A percentile compares a stretch with the other conserved stretches of the same genome.
Evolutionary conservation across 148 eudicot genomes (phyloP).

Genomic region (Vaccinium vitisidaea): DNA sequence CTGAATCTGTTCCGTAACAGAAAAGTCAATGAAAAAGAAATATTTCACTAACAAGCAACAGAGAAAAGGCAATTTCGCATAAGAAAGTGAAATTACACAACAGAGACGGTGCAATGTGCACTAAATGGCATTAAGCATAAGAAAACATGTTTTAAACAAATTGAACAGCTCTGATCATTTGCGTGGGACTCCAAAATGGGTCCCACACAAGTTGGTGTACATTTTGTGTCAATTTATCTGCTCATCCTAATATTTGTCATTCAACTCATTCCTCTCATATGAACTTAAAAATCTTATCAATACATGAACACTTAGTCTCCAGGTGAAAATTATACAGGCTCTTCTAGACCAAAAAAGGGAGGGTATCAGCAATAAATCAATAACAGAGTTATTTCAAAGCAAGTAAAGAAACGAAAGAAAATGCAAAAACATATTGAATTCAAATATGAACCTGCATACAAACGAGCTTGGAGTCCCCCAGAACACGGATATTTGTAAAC

Average conservation of each 20-base stretch:
- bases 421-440: not conserved
- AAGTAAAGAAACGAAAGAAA: not conserved
- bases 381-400: not conserved
- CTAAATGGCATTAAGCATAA: not conserved
- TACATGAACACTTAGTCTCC: not conserved
- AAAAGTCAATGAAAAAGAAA: not conserved
- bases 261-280: not conserved
- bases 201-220: no score
- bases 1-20: slow-evolving; percentile 51
- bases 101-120: not conserved
- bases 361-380: not conserved
- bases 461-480: slow-evolving; percentile 94
- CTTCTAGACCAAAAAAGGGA: not conserved
- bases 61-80: not conserved
- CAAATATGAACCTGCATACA: slow-evolving; percentile 75
- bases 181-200: no score
- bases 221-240: no score
- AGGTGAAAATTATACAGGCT: not conserved
- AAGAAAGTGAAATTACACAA: not conserved
- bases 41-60: slow-evolving; percentile 5
- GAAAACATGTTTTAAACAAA: no score
- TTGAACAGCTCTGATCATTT: no score
- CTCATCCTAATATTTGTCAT: not conserved
- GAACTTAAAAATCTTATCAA: not conserved
- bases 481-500: slow-evolving; percentile 59